These are phyloP conservation scores for Aspergillus brunneoviolaceus DNA, from an alignment of 2,329 filamentous ascomycete genomes.

Conservation along the genomic window DNA sequence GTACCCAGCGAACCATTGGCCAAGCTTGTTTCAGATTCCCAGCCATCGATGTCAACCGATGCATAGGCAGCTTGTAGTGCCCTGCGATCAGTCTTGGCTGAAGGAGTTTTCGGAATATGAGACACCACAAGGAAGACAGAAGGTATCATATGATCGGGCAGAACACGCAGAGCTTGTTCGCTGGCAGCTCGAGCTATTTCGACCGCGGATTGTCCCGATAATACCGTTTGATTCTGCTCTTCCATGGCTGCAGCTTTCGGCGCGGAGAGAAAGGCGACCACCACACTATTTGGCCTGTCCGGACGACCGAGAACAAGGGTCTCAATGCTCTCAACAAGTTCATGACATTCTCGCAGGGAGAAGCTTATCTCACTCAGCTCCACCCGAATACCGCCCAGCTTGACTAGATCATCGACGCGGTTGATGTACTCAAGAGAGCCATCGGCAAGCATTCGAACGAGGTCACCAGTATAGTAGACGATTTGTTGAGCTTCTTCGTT, in stretches of 20 bases:
- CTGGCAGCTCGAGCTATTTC: slow-evolving; percentile 25
- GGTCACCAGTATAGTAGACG: slow-evolving; percentile 38
- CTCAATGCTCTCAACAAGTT: slow-evolving; percentile 33
- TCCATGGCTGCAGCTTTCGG: slow-evolving; percentile 14
- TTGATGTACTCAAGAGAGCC: slow-evolving; percentile 28
- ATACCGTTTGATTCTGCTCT: slow-evolving; percentile 10
- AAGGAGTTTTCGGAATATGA: slow-evolving; percentile 30
- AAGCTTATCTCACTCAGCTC: slow-evolving; percentile 36
- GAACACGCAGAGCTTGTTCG: slow-evolving; percentile 17
- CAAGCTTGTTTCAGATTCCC: slow-evolving; percentile 26
- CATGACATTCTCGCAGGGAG: slow-evolving; percentile 31
- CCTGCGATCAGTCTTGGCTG: slow-evolving; percentile 37
- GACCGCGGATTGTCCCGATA: slow-evolving; percentile 19
- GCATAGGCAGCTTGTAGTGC: slow-evolving; percentile 27
- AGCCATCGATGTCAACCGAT: slow-evolving; percentile 26
- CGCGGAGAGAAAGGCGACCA: slow-evolving; percentile 38
- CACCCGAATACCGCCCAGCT: slow-evolving; percentile 28
- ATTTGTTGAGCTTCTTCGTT: slow-evolving; percentile 23
- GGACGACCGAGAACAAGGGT: slow-evolving; percentile 31
- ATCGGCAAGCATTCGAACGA: slow-evolving; percentile 28
- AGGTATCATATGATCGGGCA: slow-evolving; percentile 38
- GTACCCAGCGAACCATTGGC: background rate
- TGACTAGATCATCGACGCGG: slow-evolving; percentile 29
- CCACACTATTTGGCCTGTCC: slow-evolving; percentile 30
- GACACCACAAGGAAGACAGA: slow-evolving; percentile 32